Conservation (phyloP, 192 early-diverging fungal genomes). For the Dissophora ornata region DNA sequence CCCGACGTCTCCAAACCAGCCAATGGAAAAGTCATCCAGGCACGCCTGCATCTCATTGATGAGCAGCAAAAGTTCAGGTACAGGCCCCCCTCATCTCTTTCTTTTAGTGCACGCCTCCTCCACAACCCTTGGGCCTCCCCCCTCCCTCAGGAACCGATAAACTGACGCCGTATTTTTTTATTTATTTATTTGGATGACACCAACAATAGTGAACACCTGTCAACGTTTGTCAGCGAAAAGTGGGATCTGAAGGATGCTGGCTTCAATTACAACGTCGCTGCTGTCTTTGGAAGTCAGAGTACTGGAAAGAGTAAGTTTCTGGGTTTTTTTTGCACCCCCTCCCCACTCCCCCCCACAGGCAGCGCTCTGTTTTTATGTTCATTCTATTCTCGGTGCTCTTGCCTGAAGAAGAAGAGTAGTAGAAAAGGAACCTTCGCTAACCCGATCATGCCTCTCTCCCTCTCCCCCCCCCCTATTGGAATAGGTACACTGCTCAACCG, state of each 20-base stretch:
- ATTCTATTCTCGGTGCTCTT: not conserved
- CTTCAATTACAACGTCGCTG: slow-evolving; percentile 96
- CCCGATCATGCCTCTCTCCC: too few relatives aligned
- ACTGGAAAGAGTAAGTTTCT: slow-evolving; percentile 89
- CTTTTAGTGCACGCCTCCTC: too few relatives aligned
- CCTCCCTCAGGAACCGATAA: too few relatives aligned
- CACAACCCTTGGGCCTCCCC: too few relatives aligned
- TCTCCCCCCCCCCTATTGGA: not conserved
- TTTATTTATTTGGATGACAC: too few relatives aligned
- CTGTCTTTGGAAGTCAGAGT: slow-evolving; percentile 99
- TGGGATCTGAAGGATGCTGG: slow-evolving; percentile 87
- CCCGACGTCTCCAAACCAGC: slow-evolving; percentile 33
- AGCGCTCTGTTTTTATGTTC: not conserved
- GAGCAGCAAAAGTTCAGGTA: slow-evolving; percentile 89
- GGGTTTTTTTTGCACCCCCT: too few relatives aligned
- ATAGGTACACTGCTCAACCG: slow-evolving; percentile 93
- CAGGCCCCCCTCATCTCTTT: not conserved
- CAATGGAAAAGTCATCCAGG: slow-evolving; percentile 14
- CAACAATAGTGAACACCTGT: slow-evolving; percentile 67
- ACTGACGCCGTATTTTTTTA: too few relatives aligned
- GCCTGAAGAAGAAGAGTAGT: too few relatives aligned
- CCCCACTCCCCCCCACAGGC: not conserved
- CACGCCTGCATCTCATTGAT: slow-evolving; percentile 79
- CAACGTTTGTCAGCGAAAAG: slow-evolving; percentile 82
- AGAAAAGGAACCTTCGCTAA: too few relatives aligned